These are phyloP conservation scores for Craterostigma plantagineum DNA, from an alignment of 257 asterid species.

Conservation along the genomic window DNA sequence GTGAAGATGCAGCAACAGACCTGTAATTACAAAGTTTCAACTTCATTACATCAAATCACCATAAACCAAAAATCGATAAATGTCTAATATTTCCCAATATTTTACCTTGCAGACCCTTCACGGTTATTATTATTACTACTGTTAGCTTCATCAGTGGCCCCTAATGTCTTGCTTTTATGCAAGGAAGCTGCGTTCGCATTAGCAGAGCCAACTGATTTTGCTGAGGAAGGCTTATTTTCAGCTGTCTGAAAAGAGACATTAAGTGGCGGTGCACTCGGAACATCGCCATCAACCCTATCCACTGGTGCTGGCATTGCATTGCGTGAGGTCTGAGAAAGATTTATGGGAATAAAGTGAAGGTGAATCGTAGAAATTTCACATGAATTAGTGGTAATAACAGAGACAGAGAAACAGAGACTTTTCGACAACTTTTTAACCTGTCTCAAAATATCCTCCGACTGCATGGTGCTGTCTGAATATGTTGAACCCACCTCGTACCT, in stretches of 20 bases:
- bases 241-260: constrained; percentile 16
- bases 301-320: no score
- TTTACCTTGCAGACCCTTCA: constrained; percentile 36
- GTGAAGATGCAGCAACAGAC: constrained; percentile 39
- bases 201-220: constrained; percentile 27
- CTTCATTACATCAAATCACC: constrained; percentile 4
- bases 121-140: constrained; percentile 9
- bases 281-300: no score
- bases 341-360: no score
- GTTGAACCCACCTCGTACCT: constrained; percentile 14
- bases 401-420: neutral
- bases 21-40: constrained; percentile 20
- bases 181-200: constrained; percentile 14
- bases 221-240: constrained; percentile 13
- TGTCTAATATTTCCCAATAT: no score
- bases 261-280: constrained; percentile 82
- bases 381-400: neutral
- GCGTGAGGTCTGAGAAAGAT: no score
- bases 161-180: constrained; percentile 9
- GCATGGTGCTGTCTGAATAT: constrained; percentile 12
- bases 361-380: no score
- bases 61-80: no score
- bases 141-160: constrained; percentile 15
- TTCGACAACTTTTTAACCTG: constrained; percentile 19
- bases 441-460: constrained; percentile 16